Evolutionary conservation across 768 basidiomycete genomes (phyloP).

Genomic region (Boletellus emodensis): DNA sequence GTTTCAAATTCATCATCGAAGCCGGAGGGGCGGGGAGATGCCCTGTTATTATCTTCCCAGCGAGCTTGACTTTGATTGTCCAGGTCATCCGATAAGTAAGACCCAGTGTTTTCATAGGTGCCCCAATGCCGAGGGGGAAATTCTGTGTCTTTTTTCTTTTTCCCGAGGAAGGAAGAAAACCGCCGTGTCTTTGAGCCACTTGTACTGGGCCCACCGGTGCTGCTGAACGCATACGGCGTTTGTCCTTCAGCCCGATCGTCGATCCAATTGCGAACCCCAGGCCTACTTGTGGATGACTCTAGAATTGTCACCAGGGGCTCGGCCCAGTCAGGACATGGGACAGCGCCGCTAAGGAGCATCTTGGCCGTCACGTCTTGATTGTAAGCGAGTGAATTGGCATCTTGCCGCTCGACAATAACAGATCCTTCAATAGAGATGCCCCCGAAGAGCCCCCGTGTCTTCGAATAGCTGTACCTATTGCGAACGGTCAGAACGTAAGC

Average conservation of each 20-base stretch:
- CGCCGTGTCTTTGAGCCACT: conserved; percentile 37
- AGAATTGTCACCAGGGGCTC: conserved; percentile 68
- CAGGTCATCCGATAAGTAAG: conserved; percentile 46
- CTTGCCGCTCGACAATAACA: conserved; percentile 90
- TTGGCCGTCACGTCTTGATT: conserved; percentile 66
- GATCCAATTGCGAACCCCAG: conserved; percentile 67
- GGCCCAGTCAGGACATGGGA: conserved; percentile 80
- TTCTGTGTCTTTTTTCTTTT: conserved; percentile 44
- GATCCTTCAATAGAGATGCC: conserved; percentile 87
- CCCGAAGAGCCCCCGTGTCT: conserved; percentile 91
- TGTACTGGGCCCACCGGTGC: background rate
- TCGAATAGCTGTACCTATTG: conserved; percentile 81
- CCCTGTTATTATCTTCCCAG: conserved; percentile 32
- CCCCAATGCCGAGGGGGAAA: conserved; percentile 73
- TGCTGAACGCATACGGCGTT: conserved; percentile 53
- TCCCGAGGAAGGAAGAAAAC: conserved; percentile 28
- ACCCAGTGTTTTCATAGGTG: conserved; percentile 41
- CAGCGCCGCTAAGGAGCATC: conserved; percentile 72
- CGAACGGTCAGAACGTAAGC: background rate
- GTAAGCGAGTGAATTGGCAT: conserved; percentile 87
- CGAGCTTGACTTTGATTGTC: conserved; percentile 9
- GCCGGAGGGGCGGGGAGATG: conserved; percentile 9
- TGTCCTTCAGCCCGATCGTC: conserved; percentile 42
- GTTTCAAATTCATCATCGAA: conserved; percentile 47
- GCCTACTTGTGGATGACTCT: conserved; percentile 65